Percentiles rank a stretch among this genome's conserved stretches.
These are phyloP conservation scores for Sphaerulina musiva DNA, from an alignment of 2,329 filamentous ascomycete genomes.

Conservation along the genomic window DNA sequence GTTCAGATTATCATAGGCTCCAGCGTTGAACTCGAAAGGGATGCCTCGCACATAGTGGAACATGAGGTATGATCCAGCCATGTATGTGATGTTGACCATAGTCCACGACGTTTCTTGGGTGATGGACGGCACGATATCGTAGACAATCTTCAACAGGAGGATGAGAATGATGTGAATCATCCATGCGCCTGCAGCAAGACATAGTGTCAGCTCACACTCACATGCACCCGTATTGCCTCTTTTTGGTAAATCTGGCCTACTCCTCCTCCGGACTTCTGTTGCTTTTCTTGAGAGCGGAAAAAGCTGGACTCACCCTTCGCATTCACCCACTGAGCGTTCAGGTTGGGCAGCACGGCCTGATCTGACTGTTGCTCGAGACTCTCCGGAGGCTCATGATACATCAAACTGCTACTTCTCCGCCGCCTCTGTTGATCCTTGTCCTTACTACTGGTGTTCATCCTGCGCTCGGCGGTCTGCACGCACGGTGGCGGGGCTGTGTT, in stretches of 20 bases:
- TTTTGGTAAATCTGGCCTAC: not conserved
- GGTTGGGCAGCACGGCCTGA: conserved; percentile 85
- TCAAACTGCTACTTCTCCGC: conserved; percentile 94
- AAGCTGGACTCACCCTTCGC: conserved; percentile 69
- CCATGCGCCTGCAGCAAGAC: conserved; percentile 69
- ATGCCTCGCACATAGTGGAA: conserved; percentile 98
- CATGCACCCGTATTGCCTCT: conserved; percentile 5
- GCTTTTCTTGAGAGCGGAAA: not conserved
- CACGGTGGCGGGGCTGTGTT: conserved; percentile 38
- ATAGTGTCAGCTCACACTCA: conserved; percentile 14
- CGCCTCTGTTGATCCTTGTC: conserved; percentile 55
- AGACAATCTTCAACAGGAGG: conserved; percentile 85
- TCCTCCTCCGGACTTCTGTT: not conserved
- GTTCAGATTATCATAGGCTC: conserved; percentile 97
- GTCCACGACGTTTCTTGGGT: conserved; percentile 99
- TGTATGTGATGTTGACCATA: conserved; percentile 96
- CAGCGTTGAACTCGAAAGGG: conserved; percentile 97
- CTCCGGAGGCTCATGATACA: conserved; percentile 95
- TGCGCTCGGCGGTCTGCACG: conserved; percentile 32
- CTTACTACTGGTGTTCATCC: conserved; percentile 43
- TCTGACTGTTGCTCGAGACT: conserved; percentile 97
- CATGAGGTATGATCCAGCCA: conserved; percentile 98
- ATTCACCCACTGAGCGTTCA: conserved; percentile 99
- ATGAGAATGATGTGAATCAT: conserved; percentile 95
- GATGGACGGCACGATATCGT: conserved; percentile 91